These are phyloP conservation scores for Calonectria ilicicola DNA, from an alignment of 2,329 filamentous ascomycete genomes.

Conservation along the genomic window DNA sequence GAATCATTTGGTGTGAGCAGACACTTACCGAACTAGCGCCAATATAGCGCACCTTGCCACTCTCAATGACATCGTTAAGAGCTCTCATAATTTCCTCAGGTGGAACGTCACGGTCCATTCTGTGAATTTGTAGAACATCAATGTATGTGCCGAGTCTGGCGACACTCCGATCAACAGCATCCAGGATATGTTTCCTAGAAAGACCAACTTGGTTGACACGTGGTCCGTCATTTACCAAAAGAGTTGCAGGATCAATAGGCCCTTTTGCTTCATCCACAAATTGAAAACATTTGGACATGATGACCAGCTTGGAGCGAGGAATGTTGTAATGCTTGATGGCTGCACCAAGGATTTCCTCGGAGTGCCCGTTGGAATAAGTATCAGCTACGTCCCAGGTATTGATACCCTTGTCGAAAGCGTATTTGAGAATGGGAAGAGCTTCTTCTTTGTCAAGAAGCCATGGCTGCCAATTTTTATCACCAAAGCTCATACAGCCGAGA, in stretches of 20 bases:
- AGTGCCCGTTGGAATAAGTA: constrained; percentile 7
- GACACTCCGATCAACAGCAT: constrained; percentile 9
- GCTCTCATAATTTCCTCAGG: constrained; percentile 16
- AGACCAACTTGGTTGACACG: constrained; percentile 9
- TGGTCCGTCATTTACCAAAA: constrained; percentile 7
- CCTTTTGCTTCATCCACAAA: constrained; percentile 4
- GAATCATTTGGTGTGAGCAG: neutral
- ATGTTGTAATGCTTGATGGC: constrained; percentile 3
- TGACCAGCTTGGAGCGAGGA: constrained; percentile 11
- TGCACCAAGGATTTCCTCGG: constrained; percentile 9
- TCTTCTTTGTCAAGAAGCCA: constrained; percentile 10
- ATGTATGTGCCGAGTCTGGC: constrained; percentile 7
- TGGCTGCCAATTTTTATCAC: constrained; percentile 5
- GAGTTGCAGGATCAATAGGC: constrained; percentile 2
- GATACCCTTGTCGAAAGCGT: constrained; percentile 10
- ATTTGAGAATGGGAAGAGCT: neutral
- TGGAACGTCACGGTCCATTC: constrained; percentile 10
- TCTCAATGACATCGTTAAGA: constrained; percentile 7
- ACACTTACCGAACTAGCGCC: constrained; percentile 13
- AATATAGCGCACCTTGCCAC: constrained; percentile 7
- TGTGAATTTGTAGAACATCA: constrained; percentile 16
- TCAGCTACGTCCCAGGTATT: constrained; percentile 18
- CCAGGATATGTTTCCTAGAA: constrained; percentile 8
- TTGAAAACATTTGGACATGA: constrained; percentile 16
- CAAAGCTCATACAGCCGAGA: constrained; percentile 12